Conservation (phyloP, 768 basidiomycete species). For the Podaxis carcinomalis region DNA sequence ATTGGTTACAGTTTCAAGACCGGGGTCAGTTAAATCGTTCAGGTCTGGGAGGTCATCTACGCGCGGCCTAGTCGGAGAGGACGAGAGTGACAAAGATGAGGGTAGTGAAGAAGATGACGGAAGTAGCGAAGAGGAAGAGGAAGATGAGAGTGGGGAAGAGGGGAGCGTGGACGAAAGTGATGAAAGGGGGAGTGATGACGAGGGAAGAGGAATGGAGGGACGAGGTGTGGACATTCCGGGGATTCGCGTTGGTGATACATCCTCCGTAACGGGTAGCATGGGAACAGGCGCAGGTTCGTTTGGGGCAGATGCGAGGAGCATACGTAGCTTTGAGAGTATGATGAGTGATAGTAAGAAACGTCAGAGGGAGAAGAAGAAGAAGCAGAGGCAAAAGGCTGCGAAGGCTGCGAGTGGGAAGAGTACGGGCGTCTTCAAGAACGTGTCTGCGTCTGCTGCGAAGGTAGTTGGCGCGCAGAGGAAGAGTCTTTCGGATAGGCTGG, state of each 20-base stretch:
- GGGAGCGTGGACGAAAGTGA: constrained; percentile 27
- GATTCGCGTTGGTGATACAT: constrained; percentile 13
- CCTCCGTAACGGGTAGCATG: neutral
- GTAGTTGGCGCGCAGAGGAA: constrained; percentile 37
- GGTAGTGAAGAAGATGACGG: constrained; percentile 39
- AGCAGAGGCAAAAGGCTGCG: constrained; percentile 16
- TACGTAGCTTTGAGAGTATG: constrained; percentile 87
- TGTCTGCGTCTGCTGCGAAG: neutral
- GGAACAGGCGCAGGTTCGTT: constrained; percentile 20
- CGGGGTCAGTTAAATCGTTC: constrained; percentile 36
- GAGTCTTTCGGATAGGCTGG: constrained; percentile 79
- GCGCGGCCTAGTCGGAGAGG: constrained; percentile 24
- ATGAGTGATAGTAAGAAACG: constrained; percentile 43
- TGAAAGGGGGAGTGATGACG: constrained; percentile 25
- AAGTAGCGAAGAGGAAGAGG: constrained; percentile 29
- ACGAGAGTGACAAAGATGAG: constrained; percentile 30
- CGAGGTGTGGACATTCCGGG: constrained; percentile 14
- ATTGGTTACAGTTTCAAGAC: constrained; percentile 41
- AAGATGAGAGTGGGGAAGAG: constrained; percentile 33
- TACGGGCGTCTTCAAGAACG: neutral
- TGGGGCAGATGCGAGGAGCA: constrained; percentile 63
- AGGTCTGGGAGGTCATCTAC: constrained; percentile 13
- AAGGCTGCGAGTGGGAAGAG: constrained; percentile 14
- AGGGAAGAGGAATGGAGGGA: constrained; percentile 37
- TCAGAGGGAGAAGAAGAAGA: constrained; percentile 15